Base-by-base conservation (phyloP, 2,329 filamentous ascomycete genomes). In the Trichoderma sp. region DNA sequence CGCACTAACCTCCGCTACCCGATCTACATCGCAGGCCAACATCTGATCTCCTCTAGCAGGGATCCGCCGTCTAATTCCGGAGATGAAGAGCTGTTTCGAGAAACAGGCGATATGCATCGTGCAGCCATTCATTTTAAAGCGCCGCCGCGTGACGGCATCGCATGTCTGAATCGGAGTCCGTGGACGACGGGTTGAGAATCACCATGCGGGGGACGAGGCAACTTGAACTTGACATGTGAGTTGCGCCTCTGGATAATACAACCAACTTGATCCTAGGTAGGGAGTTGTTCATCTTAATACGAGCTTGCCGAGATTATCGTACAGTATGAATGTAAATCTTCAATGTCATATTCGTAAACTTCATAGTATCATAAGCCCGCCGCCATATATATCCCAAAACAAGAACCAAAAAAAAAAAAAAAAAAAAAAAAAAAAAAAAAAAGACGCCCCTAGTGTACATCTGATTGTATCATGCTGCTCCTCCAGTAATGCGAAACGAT, bases 11-110 rank as follows among this genome's bases (percentile, higher is more conserved):
- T 70, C 69, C 60, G 67, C 69, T 69, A 69, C 56, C 69, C 51
- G 51, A 59, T 61, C 49, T 46, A 51, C 49, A 32, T 54, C 37
- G 14, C 60, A 39, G 51, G 39, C 24, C 61, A 37, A 37, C 67
- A 70, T 66, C 69, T 70, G 69, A 70, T 66, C 34, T 32, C 34
- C 52, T 61, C 60, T 32, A 59, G 59, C 61, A 69, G 54, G 68
- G 61, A 54, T 69, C 32, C 24, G 21, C 30, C 56, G 55, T 55
- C 55, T n/a, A 69, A 67, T 54, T 26, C 55, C 68, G 68, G 68
- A 70, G 66, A 70, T 70, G 68, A 70, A 51, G 66, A 70, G 59
- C 67, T 61, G 21, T 51, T 69, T 69, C 43, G 67, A 69, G 60
- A 65, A 61, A 34, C 52, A 52, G 26, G 63, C 63, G 14, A 70